phyloP scores from a whole-genome alignment of 306 rosid species.

The Dryas drummondii region DNA sequence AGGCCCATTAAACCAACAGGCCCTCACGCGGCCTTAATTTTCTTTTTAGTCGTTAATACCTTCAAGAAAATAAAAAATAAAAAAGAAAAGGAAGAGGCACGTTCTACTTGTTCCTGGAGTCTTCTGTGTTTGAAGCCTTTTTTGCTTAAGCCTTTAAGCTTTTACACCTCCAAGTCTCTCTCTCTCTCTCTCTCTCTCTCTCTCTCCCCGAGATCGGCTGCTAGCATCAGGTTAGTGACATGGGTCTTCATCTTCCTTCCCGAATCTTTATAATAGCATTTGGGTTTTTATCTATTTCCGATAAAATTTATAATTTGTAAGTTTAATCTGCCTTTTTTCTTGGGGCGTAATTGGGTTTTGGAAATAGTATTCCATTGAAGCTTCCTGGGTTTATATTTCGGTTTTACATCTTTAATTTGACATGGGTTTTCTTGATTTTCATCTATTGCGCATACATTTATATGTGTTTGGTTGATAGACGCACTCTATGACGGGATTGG shows the following conservation, averaged over 20 bases:
- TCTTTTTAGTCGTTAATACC: background rate
- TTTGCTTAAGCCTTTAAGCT: background rate
- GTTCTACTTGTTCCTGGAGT: background rate
- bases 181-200: background rate
- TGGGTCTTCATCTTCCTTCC: background rate
- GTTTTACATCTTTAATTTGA: background rate
- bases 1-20: background rate
- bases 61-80: background rate
- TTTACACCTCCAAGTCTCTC: slow-evolving; percentile 5
- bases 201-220: slow-evolving; percentile 7
- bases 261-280: background rate
- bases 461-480: background rate
- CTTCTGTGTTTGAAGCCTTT: background rate
- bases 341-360: background rate
- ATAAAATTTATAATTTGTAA: background rate
- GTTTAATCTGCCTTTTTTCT: background rate
- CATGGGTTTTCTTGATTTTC: background rate
- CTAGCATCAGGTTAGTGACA: slow-evolving; percentile 5
- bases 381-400: background rate
- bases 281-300: background rate
- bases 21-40: too few species aligned
- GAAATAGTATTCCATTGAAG: background rate
- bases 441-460: background rate
- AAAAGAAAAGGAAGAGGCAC: background rate
- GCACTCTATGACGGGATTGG: background rate